Evolutionary conservation across 495 filamentous ascomycete genomes (phyloP), one percentile per base, ranked within the genome.

Genomic region (Penicillium cataractarum): DNA sequence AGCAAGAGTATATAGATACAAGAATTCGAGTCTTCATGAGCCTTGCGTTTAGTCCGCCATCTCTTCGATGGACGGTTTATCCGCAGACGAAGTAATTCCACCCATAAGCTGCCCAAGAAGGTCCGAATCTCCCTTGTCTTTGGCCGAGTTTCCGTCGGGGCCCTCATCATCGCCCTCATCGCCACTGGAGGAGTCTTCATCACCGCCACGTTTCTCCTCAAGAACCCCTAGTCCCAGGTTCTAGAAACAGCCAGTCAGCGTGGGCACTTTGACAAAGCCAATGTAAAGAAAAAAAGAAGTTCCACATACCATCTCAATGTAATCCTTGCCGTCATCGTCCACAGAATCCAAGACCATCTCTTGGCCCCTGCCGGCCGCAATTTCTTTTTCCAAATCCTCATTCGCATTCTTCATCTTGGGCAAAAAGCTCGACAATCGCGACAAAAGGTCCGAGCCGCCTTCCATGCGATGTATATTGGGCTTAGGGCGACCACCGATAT

Each of bases 191-290:
- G 63, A 54, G 29, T 67, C 58, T 4, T 71, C 62, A 42, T 67
- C 71, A 22, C 58, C 67, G 13, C 63, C 65, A 26, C 65, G 71
- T 52, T 78, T 80, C 61, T 84, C 78, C 66, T 84, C 79, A 22
- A 85, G 64, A 6, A 85, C 82, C 3, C 83, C 83, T 10, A 85
- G 64, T 0, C 83, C 83, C 22, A 85, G 70, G 60, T 85, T 80
- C 79, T 82, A 57, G 6, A 22, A 17, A 55, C 7, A 9, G 27
- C 29, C 32, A 52, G 51, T 63, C 51, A 69, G 63, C 32, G 52
- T 31, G n/a, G 6, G 26, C 56, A 46, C 31, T 22, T 26, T n/a
- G 3, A 52, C 46, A n/a, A n/a, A n/a, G n/a, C n/a, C 15, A 4
- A 13, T 24, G 21, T 22, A 58, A 50, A 9, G 17, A 3, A 24